These are phyloP conservation scores for Solanum virginianum DNA, from an alignment of 257 asterid species.

Conservation along the genomic window DNA sequence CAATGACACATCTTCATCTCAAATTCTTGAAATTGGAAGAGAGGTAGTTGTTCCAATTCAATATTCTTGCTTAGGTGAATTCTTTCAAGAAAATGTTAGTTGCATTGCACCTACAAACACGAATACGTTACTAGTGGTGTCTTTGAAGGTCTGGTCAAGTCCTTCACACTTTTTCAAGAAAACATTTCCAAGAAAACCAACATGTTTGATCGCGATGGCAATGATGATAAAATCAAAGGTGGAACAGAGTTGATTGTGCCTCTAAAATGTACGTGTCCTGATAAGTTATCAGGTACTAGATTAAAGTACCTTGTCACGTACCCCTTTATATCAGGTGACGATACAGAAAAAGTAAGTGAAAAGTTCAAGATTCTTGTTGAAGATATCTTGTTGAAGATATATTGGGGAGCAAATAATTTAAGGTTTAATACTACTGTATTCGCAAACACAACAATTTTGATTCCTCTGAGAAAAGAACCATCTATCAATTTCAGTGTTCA, in stretches of 20 bases:
- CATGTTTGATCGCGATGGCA: background rate
- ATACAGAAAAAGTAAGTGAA: slow-evolving; percentile 13
- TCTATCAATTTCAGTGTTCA: slow-evolving; percentile 21
- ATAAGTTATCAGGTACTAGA: background rate
- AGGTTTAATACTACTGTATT: slow-evolving; percentile 34
- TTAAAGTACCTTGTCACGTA: slow-evolving; percentile 44
- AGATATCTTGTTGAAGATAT: slow-evolving; percentile 41
- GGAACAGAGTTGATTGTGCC: slow-evolving; percentile 37
- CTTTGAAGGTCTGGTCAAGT: slow-evolving; percentile 48
- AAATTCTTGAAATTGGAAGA: slow-evolving; percentile 28
- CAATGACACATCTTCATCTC: slow-evolving; percentile 11
- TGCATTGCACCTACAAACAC: slow-evolving; percentile 5
- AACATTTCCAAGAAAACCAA: background rate
- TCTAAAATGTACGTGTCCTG: slow-evolving; percentile 60
- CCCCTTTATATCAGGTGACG: slow-evolving; percentile 37
- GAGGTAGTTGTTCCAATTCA: slow-evolving; percentile 42
- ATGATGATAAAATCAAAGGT: background rate
- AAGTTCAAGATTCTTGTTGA: slow-evolving; percentile 37
- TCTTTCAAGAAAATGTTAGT: slow-evolving; percentile 18
- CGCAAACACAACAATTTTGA: slow-evolving; percentile 48
- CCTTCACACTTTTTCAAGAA: slow-evolving; percentile 17
- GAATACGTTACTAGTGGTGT: slow-evolving; percentile 29
- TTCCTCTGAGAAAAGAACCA: slow-evolving; percentile 44
- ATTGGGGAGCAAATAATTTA: slow-evolving; percentile 30
- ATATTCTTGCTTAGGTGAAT: slow-evolving; percentile 34